Evolutionary conservation across 768 basidiomycete genomes (phyloP).

Genomic region (Naematelia encephala): DNA sequence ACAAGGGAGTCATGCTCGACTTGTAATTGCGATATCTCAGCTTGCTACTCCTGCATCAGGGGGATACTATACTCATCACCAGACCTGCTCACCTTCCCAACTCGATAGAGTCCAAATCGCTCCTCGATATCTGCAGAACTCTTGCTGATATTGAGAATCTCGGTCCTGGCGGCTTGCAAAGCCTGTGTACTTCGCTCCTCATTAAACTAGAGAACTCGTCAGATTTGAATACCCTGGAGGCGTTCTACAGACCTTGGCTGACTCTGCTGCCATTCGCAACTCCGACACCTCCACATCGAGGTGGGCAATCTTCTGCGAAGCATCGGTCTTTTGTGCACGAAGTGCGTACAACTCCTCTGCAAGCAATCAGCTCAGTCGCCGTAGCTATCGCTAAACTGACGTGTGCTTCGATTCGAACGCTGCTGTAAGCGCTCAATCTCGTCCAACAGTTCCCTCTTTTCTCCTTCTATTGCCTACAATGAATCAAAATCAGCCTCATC

Average conservation of each 20-base stretch:
- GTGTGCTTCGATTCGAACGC: constrained; percentile 69
- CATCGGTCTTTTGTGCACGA: constrained; percentile 26
- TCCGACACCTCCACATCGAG: constrained; percentile 42
- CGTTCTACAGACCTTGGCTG: constrained; percentile 61
- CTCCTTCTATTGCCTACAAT: constrained; percentile 73
- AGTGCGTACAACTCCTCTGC: constrained; percentile 32
- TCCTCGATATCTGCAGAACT: constrained; percentile 73
- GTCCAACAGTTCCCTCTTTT: constrained; percentile 82
- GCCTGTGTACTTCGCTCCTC: constrained; percentile 79
- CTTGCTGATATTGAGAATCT: constrained; percentile 66
- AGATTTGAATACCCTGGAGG: background rate
- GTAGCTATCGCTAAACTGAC: constrained; percentile 53
- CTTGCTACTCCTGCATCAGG: constrained; percentile 42
- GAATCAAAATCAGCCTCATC: constrained; percentile 48
- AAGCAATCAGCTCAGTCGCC: constrained; percentile 6
- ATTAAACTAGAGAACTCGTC: constrained; percentile 64
- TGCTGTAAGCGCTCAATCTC: constrained; percentile 79
- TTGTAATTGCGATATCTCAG: constrained; percentile 72
- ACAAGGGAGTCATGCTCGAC: constrained; percentile 69
- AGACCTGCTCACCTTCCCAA: constrained; percentile 57
- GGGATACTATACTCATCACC: background rate
- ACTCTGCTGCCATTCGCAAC: constrained; percentile 58
- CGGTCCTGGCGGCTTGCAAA: constrained; percentile 69
- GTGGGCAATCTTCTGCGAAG: constrained; percentile 59
- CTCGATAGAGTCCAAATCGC: constrained; percentile 77